A percentile compares a stretch with the other conserved stretches of the same genome.
Conservation (phyloP, 2,329 filamentous ascomycete species). For the Ceratocystis lukuohia region DNA sequence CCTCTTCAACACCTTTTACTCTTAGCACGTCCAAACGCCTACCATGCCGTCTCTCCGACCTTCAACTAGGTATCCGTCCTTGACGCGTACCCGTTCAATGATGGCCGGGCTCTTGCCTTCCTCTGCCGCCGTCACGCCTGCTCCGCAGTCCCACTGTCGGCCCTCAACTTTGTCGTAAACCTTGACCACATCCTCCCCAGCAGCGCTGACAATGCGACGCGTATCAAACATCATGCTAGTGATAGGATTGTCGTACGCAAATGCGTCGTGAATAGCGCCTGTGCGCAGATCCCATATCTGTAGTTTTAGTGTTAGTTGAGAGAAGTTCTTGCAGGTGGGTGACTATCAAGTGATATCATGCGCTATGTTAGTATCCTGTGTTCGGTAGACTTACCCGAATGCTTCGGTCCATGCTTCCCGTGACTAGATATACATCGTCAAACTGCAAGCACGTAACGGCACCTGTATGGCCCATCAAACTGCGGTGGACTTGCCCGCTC, state of each 20-base stretch:
- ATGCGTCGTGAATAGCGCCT: conserved; percentile 88
- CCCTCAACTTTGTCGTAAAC: conserved; percentile 97
- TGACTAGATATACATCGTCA: conserved; percentile 88
- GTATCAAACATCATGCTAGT: conserved; percentile 96
- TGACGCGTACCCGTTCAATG: conserved; percentile 77
- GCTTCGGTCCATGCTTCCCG: conserved; percentile 81
- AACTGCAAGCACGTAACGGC: conserved; percentile 92
- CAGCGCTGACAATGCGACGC: conserved; percentile 77
- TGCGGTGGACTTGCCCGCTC: conserved; percentile 92
- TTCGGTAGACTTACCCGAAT: conserved; percentile 62
- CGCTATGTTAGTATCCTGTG: background rate
- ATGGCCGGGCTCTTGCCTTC: conserved; percentile 46
- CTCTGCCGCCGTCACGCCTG: conserved; percentile 58
- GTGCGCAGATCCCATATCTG: conserved; percentile 98
- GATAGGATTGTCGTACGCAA: conserved; percentile 82
- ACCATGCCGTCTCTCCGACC: conserved; percentile 77
- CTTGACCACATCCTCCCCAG: conserved; percentile 87
- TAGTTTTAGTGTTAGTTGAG: conserved; percentile 23
- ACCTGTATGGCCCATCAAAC: conserved; percentile 87
- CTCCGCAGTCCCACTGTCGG: conserved; percentile 90
- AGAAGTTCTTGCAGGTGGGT: background rate
- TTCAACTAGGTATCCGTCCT: conserved; percentile 88
- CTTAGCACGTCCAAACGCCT: conserved; percentile 71
- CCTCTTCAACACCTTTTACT: background rate
- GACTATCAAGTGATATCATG: too few species aligned